These are phyloP conservation scores for Begonia loranthoides DNA, from an alignment of 306 rosid genomes.

Conservation along the genomic window DNA sequence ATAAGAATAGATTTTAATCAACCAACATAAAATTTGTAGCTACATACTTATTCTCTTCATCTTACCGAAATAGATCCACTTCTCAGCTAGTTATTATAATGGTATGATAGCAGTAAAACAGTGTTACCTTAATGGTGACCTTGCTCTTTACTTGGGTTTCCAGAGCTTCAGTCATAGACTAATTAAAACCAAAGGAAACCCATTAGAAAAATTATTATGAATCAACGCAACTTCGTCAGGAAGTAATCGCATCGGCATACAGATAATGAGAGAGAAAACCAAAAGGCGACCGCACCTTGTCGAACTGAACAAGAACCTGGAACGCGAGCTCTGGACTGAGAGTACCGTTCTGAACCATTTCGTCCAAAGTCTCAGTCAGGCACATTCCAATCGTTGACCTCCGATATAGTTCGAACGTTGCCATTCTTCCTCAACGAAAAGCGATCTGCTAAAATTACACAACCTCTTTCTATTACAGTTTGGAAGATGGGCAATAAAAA, in stretches of 20 bases:
- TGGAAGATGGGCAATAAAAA: not conserved
- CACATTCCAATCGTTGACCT: constrained; percentile 89
- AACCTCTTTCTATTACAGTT: not conserved
- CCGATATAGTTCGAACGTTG: constrained; percentile 84
- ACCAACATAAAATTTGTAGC: too few relatives aligned
- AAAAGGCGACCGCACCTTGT: constrained; percentile 36
- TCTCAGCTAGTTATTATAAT: too few relatives aligned
- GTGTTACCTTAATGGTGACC: constrained; percentile 63
- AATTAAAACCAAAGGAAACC: constrained; percentile 3
- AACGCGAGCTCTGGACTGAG: constrained; percentile 90
- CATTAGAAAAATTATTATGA: not conserved
- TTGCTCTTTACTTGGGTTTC: constrained; percentile 81
- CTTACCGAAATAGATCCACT: too few relatives aligned
- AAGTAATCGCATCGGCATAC: not conserved
- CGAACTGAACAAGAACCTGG: constrained; percentile 92
- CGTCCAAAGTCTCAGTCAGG: constrained; percentile 80
- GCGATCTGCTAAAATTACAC: constrained; percentile 23
- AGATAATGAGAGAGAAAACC: not conserved
- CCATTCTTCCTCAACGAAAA: constrained; percentile 31
- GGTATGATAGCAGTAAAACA: not conserved
- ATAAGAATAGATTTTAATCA: too few relatives aligned
- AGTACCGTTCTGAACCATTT: constrained; percentile 79
- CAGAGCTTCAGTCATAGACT: constrained; percentile 94
- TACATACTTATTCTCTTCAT: too few relatives aligned
- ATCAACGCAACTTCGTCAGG: constrained; percentile 1